Percentiles rank a stretch among this genome's conserved stretches.
phyloP scores from a whole-genome alignment of 805 yeast genomes.

The Zygosaccharomyces lentus region DNA sequence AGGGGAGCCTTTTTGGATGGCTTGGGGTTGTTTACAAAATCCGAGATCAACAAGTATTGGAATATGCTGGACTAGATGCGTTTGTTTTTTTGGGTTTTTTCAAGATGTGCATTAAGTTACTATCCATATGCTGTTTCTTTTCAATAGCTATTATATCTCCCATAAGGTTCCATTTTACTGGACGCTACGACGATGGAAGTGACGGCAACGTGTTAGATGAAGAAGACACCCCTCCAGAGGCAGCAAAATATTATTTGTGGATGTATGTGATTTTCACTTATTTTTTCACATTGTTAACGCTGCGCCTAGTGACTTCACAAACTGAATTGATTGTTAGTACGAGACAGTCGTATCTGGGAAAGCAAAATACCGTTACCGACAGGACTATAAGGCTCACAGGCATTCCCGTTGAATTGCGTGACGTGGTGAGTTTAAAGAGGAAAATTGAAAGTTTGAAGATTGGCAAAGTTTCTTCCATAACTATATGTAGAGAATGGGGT shows the following conservation, averaged over 20 bases:
- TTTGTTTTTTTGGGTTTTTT: slow-evolving; percentile 88
- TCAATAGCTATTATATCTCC: slow-evolving; percentile 80
- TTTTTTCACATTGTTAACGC: slow-evolving; percentile 67
- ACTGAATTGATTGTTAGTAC: slow-evolving; percentile 69
- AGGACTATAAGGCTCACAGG: slow-evolving; percentile 85
- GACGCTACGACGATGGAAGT: slow-evolving; percentile 63
- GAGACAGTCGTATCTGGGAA: slow-evolving; percentile 78
- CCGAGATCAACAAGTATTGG: slow-evolving; percentile 70
- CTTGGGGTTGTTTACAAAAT: slow-evolving; percentile 59
- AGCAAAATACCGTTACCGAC: slow-evolving; percentile 85
- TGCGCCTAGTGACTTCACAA: slow-evolving; percentile 58
- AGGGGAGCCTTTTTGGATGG: slow-evolving; percentile 72
- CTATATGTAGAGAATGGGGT: slow-evolving; percentile 85
- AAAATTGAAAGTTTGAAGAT: slow-evolving; percentile 76
- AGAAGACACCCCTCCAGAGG: slow-evolving; percentile 36
- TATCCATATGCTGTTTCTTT: slow-evolving; percentile 60
- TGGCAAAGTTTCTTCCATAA: slow-evolving; percentile 72
- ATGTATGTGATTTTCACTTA: slow-evolving; percentile 84
- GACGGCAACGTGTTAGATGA: slow-evolving; percentile 31
- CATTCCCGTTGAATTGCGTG: slow-evolving; percentile 76
- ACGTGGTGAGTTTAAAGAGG: slow-evolving; percentile 60
- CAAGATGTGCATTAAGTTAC: slow-evolving; percentile 74
- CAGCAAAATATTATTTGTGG: slow-evolving; percentile 62
- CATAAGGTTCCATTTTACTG: slow-evolving; percentile 75
- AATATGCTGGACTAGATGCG: slow-evolving; percentile 92